Base-by-base conservation (phyloP, 108 stramenopile genomes). In the Heterococcus sp. region DNA sequence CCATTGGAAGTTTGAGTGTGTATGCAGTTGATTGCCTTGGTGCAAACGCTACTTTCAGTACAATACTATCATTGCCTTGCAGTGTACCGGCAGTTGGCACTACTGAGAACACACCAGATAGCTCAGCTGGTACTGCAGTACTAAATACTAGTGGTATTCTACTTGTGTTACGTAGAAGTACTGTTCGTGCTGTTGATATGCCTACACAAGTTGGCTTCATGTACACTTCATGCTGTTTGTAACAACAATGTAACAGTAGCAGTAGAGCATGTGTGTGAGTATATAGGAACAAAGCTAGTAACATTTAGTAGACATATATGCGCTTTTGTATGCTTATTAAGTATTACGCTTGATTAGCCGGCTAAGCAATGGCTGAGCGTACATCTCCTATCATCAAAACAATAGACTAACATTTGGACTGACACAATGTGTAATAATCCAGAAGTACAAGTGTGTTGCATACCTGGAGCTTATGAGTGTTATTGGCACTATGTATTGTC, bases 191-290 rank as follows among this genome's bases (percentile, higher is more conserved):
- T 1, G 83, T 80, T 8, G 65, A 35, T 21, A 85, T 65, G 1
- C 85, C 85, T 5, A 85, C 75, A 32, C 85, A 84, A 21, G 85
- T 85, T 0, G 85, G 85, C 69, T 72, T 78, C 70, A 85, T 36
- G 37, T 72, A 85, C 8, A 85, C 32, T 3, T 2, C 29, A 1
- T 31, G 26, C 32, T 65, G 64, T 37, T 66, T 14, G 65, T 65
- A 14, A 11, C 1, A 37, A 35, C 39, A 66, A n/a, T n/a, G n/a
- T n/a, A n/a, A n/a, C n/a, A n/a, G n/a, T n/a, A n/a, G n/a, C n/a
- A n/a, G n/a, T n/a, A n/a, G n/a, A n/a, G n/a, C n/a, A n/a, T n/a
- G n/a, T n/a, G n/a, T n/a, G n/a, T n/a, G n/a, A n/a, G n/a, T n/a
- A n/a, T n/a, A n/a, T n/a, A n/a, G n/a, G n/a, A n/a, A n/a, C n/a